Evolutionary conservation across 441 rosid genomes (phyloP), one percentile per base, ranked within the genome.

Genomic region (Bruguiera hainesii): DNA sequence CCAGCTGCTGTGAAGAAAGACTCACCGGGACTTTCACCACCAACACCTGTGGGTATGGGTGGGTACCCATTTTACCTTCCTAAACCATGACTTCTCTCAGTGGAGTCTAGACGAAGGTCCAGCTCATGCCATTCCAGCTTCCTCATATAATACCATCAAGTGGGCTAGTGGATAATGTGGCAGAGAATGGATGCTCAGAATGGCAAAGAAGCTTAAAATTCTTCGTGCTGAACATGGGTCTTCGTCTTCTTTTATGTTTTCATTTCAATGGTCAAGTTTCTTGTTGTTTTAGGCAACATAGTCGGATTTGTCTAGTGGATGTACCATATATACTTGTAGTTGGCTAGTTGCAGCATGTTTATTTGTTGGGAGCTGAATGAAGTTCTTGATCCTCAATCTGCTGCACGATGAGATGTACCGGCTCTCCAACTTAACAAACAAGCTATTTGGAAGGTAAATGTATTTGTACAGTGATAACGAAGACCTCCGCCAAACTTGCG

Each of bases 41-140:
- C 75, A 51, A 13, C 79, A 28, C 75, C 77, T 33, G 56, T 78
- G 67, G 86, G 82, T 67, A 79, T 84, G 82, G 78, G 79, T 26
- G 84, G 83, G n/a, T 84, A 77, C 68, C 82, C 85, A 0, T 84
- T 74, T 70, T 81, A 78, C 70, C 28, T 70, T 51, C 80, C 83
- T 28, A 82, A 81, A 65, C 81, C 78, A 50, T 81, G 63, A 71
- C 33, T 19, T 35, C n/a, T 76, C 13, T 48, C 30, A 50, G 11
- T 13, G n/a, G 5, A n/a, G 35, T 52, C 35, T 49, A 21, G 31
- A 33, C 21, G 28, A 16, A 33, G 21, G 21, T 30, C 21, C 13
- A 59, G 55, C 33, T n/a, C 3, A 5, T 57, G 33, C 28, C 39
- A 8, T 33, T 20, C 48, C n/a, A 7, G 3, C 9, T 66, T 53